These are phyloP conservation scores for Berkeleyomyces basicola DNA, from an alignment of 2,329 filamentous ascomycete species.

Conservation along the genomic window DNA sequence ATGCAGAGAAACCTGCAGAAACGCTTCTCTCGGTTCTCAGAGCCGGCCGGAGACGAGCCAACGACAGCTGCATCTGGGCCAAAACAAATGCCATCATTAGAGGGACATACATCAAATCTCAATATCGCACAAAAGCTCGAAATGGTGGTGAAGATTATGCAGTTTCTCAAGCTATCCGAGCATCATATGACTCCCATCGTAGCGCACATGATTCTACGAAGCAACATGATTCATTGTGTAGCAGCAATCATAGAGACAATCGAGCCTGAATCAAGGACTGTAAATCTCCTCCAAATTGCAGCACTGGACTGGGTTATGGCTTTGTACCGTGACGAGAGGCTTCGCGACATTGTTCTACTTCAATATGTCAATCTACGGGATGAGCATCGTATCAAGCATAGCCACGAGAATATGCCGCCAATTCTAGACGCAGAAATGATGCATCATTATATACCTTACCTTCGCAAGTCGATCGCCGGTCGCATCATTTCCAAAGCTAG, in stretches of 20 bases:
- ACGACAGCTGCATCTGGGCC: background rate
- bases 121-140: background rate
- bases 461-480: background rate
- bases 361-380: background rate
- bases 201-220: slow-evolving; percentile 1
- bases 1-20: background rate
- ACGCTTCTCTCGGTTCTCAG: background rate
- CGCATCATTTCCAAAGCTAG: slow-evolving; percentile 1
- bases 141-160: slow-evolving; percentile 1
- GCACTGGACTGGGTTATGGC: background rate
- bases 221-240: background rate
- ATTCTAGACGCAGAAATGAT: background rate
- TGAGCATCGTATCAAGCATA: background rate
- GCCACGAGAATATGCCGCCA: background rate
- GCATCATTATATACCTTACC: background rate
- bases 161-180: background rate
- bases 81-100: background rate
- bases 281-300: background rate
- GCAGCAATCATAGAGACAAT: slow-evolving; percentile 1
- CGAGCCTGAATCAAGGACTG: background rate
- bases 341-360: background rate
- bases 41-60: background rate
- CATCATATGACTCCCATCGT: background rate
- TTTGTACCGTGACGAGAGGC: background rate
- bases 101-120: background rate